Evolutionary conservation across 108 stramenopile species (phyloP), one percentile per base, ranked within the genome.

Genomic region (Nitzschia sp.): DNA sequence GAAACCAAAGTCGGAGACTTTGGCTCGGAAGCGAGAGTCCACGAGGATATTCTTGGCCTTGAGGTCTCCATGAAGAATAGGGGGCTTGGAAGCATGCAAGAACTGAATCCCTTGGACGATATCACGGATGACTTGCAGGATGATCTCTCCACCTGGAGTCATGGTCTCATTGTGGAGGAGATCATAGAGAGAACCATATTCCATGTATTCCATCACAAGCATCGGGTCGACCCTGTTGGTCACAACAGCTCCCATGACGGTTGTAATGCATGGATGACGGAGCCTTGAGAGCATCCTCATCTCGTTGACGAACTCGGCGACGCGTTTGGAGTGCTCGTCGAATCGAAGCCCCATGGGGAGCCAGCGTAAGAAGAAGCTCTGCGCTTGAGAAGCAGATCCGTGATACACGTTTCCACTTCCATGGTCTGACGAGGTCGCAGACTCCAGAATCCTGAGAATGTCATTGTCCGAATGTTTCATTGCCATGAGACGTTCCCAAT

Each of bases 201-300:
- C 69, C 85, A 85, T 85, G 64, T 75, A 83, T 57, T 85, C 85
- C 85, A 85, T 80, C 17, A 85, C 61, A 3, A 76, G 45, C 72
- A 81, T 68, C 19, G 85, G 85, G 31, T 85, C 85, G n/a, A 35
- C 35, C 3, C 21, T 35, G n/a, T 22, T 5, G 13, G 62, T 56
- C 11, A 79, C 57, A 9, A 84, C 83, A 2, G 77, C 57, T 31
- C 71, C 78, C 70, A 71, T 77, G 34, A 80, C 79, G 16, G 81
- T 85, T 0, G 79, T 82, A 26, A 88, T 88, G 36, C 81, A 83
- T 17, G 86, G 86, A 61, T 87, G 86, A 2, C 86, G 72, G 22
- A 87, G 71, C 30, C 80, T 76, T 22, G 70, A 76, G 17, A 84
- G 75, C 28, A 80, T 32, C 45, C 86, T 29, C 86, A 87, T 87